Base-by-base conservation (phyloP, 108 stramenopile species). In the Aurantiochytrium sp. region DNA sequence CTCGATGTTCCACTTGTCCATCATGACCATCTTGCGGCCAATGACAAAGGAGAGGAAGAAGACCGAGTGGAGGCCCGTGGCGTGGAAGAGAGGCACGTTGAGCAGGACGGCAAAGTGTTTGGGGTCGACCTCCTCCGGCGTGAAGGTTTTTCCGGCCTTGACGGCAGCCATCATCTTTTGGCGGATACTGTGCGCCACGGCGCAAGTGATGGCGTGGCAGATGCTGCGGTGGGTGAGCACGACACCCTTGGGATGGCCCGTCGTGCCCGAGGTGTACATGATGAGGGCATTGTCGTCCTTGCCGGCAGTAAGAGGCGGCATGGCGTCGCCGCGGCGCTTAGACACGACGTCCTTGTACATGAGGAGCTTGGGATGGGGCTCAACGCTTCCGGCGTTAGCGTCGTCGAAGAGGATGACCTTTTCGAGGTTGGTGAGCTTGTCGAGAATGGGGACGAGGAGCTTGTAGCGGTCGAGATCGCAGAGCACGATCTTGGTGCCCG, bases 161-260 rank as follows among this genome's bases (percentile, higher is more conserved):
- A 51, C 18, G 12, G 88, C 88, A 45, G 23, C 44, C 43, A 88
- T 91, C 16, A 87, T 88, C n/a, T 89, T 28, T 25, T 53, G 49
- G 25, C 29, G 35, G 35, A 90, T 3, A 6, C 14, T 21, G 6
- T 87, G 88, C 35, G 53, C 72, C 16, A 51, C 21, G 23, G 91
- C 91, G 21, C 94, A 87, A 5, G 73, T 51, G 4, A 88, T 64
- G 57, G 59, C 72, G 4, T 95, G 91, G 89, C 96, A 88, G 44
- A 91, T 43, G 59, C 8, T 72, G 12, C 19, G n/a, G 19, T 87
- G 89, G 4, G 44, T 89, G 45, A 87, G 59, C 21, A 93, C 92
- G 43, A 93, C 93, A 4, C 91, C 91, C 87, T 91, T 91, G 47
- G 91, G 91, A 6, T 53, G 64, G 21, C 91, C 90, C 4, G 91